Evolutionary conservation across 1,284 basidiomycete genomes (phyloP).

Genomic region (Pseudozyma thailandica): DNA sequence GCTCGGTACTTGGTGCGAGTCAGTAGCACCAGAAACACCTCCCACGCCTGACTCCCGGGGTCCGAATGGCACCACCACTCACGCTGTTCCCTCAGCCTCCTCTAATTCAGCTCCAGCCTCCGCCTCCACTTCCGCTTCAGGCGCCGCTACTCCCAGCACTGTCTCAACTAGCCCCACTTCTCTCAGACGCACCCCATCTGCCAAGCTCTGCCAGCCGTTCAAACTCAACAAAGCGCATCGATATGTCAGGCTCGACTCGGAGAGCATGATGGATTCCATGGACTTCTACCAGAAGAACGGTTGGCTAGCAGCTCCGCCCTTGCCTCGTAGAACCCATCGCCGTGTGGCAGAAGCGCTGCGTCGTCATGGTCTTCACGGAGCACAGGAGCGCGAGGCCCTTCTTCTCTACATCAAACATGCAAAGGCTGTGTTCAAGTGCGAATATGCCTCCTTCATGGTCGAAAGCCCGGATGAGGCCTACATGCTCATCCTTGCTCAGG

Average conservation of each 20-base stretch:
- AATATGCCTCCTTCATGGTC: conserved; percentile 49
- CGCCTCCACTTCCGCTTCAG: background rate
- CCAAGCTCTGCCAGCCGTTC: conserved; percentile 15
- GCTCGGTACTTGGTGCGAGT: conserved; percentile 28
- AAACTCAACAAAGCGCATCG: conserved; percentile 15
- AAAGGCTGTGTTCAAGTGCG: conserved; percentile 46
- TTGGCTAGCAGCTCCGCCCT: conserved; percentile 45
- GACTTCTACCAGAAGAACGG: conserved; percentile 37
- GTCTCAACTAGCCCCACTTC: background rate
- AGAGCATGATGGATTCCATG: conserved; percentile 26
- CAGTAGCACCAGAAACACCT: conserved; percentile 3
- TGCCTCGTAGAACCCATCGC: conserved; percentile 26
- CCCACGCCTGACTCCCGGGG: background rate
- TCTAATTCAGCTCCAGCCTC: background rate
- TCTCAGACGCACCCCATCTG: conserved; percentile 5
- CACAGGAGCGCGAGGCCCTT: conserved; percentile 35
- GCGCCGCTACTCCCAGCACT: background rate
- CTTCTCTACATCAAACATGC: conserved; percentile 39
- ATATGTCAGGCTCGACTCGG: conserved; percentile 29
- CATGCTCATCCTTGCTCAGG: conserved; percentile 46
- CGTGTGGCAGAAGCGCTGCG: conserved; percentile 27
- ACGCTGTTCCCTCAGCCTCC: background rate
- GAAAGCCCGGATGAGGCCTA: conserved; percentile 31
- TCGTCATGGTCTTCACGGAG: conserved; percentile 27
- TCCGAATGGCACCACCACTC: conserved; percentile 6